Percentiles rank a stretch among this genome's conserved stretches.
Evolutionary conservation across 441 rosid genomes (phyloP).

Genomic region (Erodium moschatum): DNA sequence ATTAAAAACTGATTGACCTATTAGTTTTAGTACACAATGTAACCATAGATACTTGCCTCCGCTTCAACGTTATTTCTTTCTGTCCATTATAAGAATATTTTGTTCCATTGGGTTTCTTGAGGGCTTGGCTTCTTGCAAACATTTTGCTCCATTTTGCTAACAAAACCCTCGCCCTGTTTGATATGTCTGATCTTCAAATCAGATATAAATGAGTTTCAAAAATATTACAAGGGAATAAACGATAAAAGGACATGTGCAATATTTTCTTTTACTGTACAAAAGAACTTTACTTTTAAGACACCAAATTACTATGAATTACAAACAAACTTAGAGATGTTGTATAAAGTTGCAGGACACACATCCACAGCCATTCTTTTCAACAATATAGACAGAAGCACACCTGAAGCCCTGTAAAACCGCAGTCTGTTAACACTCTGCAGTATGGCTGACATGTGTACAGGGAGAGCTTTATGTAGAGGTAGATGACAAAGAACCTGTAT

Average conservation of each 20-base stretch:
- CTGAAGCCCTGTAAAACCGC: conserved; percentile 72
- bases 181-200: conserved; percentile 99
- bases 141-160: conserved; percentile 87
- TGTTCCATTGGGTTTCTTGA: conserved; percentile 59
- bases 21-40: conserved; percentile 14
- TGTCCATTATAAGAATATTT: conserved; percentile 47
- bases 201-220: conserved; percentile 68
- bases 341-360: neutral
- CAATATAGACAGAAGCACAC: conserved; percentile 37
- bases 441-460: conserved; percentile 85
- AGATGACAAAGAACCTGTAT: conserved; percentile 80
- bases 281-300: neutral
- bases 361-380: neutral
- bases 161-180: conserved; percentile 94
- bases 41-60: conserved; percentile 50
- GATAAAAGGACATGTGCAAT: conserved; percentile 5
- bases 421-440: conserved; percentile 79
- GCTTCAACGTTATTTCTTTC: conserved; percentile 65
- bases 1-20: conserved; percentile 27
- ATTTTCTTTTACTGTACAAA: neutral
- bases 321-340: conserved; percentile 1
- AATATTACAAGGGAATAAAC: conserved; percentile 23
- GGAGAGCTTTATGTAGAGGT: conserved; percentile 82
- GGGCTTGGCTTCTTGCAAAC: conserved; percentile 66
- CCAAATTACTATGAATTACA: neutral